Evolutionary conservation across 2,329 filamentous ascomycete genomes (phyloP).

Genomic region (Tolypocladium paradoxum): DNA sequence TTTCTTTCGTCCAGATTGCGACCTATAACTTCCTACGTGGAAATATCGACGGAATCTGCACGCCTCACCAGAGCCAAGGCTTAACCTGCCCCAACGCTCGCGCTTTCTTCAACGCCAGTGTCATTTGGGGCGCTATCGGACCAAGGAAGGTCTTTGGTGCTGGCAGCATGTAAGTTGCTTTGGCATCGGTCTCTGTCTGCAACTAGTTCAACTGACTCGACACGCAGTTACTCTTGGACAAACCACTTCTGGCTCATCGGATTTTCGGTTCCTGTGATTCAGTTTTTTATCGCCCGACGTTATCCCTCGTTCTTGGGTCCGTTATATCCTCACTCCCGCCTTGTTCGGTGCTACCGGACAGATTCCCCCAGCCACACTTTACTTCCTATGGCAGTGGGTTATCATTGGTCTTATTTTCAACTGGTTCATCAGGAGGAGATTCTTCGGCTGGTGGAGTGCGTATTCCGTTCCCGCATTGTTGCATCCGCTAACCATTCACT

Average conservation of each 20-base stretch:
- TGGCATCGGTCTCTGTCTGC: not conserved
- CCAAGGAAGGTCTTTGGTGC: conserved; percentile 21
- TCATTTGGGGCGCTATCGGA: conserved; percentile 51
- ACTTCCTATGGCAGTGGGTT: conserved; percentile 44
- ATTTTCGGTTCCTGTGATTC: conserved; percentile 31
- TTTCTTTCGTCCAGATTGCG: conserved; percentile 24
- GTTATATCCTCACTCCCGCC: conserved; percentile 41
- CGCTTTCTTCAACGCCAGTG: conserved; percentile 50
- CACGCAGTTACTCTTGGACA: conserved; percentile 28
- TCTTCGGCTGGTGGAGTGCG: conserved; percentile 42
- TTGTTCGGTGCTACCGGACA: conserved; percentile 39
- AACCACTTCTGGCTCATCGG: conserved; percentile 48
- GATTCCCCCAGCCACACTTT: conserved; percentile 44
- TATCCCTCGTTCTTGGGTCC: conserved; percentile 35
- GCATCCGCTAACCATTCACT: not conserved
- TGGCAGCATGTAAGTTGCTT: conserved; percentile 13
- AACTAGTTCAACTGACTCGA: not conserved
- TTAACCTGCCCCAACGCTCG: conserved; percentile 46
- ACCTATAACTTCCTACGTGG: conserved; percentile 27
- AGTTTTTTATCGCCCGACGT: conserved; percentile 35
- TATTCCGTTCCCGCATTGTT: conserved; percentile 12
- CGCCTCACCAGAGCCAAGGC: conserved; percentile 31
- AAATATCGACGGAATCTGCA: conserved; percentile 43
- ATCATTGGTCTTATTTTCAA: conserved; percentile 46
- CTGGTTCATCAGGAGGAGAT: conserved; percentile 35